Base-by-base conservation (phyloP, 345 rosid species). In the Heritiera littoralis region DNA sequence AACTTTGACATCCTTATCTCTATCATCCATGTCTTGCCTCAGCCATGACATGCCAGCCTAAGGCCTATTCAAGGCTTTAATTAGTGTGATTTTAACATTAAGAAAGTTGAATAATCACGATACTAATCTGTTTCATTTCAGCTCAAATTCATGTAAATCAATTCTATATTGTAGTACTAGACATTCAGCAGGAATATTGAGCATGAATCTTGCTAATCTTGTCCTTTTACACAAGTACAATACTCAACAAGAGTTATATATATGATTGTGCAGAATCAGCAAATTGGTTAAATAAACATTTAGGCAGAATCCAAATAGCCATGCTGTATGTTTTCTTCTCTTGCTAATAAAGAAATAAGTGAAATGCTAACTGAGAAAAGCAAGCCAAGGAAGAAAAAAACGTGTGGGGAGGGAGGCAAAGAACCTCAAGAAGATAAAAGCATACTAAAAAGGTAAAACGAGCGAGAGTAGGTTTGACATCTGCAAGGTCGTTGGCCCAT, bases 291-390 rank as follows among this genome's bases (percentile, higher is more conserved):
- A 68, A 20, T 9, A 23, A 68, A 43, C 23, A 43, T 41, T 45
- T 45, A 41, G 45, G 54, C 17, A 68, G 54, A 15, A 41, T 18
- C 20, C 1, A 15, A 35, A 35, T 35, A 35, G 3, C 17, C 66
- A 30, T 11, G 66, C 40, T 61, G 40, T 61, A 23, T 32, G 67
- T 64, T 64, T 64, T 64, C n/a, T 64, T 64, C 67, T 64, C 32
- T 32, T 13, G 18, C n/a, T 32, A 13, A 64, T 35, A 32, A 64
- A 64, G 67, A 64, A 64, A 2, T 7, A 32, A 64, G 67, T n/a
- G 15, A 67, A 30, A 64, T 18, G 8, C 32, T 4, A 10, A n/a
- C 4, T 18, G 51, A 41, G 51, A 9, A 41, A 40, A 66, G 55
- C 5, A 3, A 51, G 17, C 56, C 6, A 2, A 13, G 30, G 30